Conservation (phyloP, 169 alveolate genomes). For the Babesia bovis region DNA sequence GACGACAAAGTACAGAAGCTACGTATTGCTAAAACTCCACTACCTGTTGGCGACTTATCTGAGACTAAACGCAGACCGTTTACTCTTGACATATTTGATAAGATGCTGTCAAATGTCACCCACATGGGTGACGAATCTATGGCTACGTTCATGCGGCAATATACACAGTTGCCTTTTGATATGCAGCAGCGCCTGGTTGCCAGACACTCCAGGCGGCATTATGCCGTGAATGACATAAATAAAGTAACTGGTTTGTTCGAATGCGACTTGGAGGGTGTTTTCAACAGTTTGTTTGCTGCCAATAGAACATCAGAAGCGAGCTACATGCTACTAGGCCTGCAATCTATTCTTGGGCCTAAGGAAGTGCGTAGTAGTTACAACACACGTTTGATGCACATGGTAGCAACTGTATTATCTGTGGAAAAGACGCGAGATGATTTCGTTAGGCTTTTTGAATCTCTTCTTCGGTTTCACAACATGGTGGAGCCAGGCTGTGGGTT, state of each 20-base stretch:
- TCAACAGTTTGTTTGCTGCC: constrained; percentile 8
- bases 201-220: constrained; percentile 24
- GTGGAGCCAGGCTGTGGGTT: constrained; percentile 12
- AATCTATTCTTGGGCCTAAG: constrained; percentile 46
- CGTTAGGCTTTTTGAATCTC: constrained; percentile 1
- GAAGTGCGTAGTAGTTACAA: constrained; percentile 33
- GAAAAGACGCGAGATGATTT: background rate
- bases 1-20: constrained; percentile 23
- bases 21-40: constrained; percentile 6
- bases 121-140: background rate
- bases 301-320: constrained; percentile 30
- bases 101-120: background rate
- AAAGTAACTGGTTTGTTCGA: constrained; percentile 17
- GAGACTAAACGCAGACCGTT: constrained; percentile 10
- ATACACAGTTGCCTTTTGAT: constrained; percentile 7
- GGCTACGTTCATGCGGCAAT: background rate
- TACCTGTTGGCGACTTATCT: constrained; percentile 11
- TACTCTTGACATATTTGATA: constrained; percentile 9
- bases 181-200: constrained; percentile 34
- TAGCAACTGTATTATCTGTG: constrained; percentile 3
- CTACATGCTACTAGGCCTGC: constrained; percentile 56
- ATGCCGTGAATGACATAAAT: constrained; percentile 23
- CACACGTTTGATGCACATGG: constrained; percentile 4
- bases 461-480: constrained; percentile 16
- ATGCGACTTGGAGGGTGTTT: constrained; percentile 3